Evolutionary conservation across 2,329 filamentous ascomycete species (phyloP).

Genomic region (Metarhizium brunneum): DNA sequence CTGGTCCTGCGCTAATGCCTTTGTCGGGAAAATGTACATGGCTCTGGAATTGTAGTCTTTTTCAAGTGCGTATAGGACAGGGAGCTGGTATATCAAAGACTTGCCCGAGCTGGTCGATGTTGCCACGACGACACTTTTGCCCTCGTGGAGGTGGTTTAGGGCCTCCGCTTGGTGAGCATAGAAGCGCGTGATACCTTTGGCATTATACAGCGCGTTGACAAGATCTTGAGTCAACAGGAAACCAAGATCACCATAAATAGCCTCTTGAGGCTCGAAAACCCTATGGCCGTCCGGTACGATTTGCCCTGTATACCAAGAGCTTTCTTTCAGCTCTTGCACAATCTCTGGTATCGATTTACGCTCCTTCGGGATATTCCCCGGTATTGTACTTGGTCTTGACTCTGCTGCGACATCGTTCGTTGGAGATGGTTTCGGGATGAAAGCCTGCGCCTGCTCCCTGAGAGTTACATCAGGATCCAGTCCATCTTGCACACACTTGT

Average conservation of each 20-base stretch:
- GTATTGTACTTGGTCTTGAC: slow-evolving; percentile 39
- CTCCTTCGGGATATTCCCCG: slow-evolving; percentile 67
- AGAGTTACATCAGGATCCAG: slow-evolving; percentile 61
- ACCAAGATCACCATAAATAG: slow-evolving; percentile 72
- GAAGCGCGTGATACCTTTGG: slow-evolving; percentile 73
- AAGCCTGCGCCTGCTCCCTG: slow-evolving; percentile 44
- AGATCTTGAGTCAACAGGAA: slow-evolving; percentile 83
- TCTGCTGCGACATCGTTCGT: slow-evolving; percentile 21
- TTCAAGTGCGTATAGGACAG: slow-evolving; percentile 81
- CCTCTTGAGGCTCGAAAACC: slow-evolving; percentile 76
- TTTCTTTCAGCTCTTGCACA: slow-evolving; percentile 68
- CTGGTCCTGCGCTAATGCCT: slow-evolving; percentile 92
- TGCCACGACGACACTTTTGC: slow-evolving; percentile 80
- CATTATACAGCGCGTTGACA: slow-evolving; percentile 95
- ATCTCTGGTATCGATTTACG: slow-evolving; percentile 77
- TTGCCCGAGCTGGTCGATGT: slow-evolving; percentile 97
- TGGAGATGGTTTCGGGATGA: slow-evolving; percentile 51
- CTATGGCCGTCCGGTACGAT: slow-evolving; percentile 90
- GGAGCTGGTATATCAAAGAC: slow-evolving; percentile 94
- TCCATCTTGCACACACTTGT: slow-evolving; percentile 55
- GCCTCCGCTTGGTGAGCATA: slow-evolving; percentile 92
- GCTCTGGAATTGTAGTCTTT: slow-evolving; percentile 67
- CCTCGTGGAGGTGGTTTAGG: slow-evolving; percentile 76
- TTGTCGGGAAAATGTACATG: slow-evolving; percentile 98
- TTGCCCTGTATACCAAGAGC: slow-evolving; percentile 84